Evolutionary conservation across 1,284 basidiomycete genomes (phyloP), one percentile per base, ranked within the genome.

Genomic region (Irpex lacteus): DNA sequence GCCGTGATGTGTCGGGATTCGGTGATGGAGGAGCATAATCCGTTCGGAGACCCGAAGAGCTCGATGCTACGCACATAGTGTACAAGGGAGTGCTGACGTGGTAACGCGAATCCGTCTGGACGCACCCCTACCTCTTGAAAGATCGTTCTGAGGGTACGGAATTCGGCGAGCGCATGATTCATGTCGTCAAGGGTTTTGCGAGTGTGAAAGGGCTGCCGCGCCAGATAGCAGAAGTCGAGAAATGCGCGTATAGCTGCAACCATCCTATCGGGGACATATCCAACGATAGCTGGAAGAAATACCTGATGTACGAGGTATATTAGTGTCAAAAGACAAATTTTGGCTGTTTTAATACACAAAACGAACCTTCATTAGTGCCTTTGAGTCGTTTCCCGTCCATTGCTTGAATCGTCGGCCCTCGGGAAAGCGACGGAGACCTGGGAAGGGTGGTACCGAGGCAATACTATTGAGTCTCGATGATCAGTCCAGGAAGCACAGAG

Each of bases 1-100:
- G 75, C 76, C n/a, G 66, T 70, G 58, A 79, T 71, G 37, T 72
- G 70, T 60, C 68, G 67, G 0, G 69, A 70, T 15, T 72, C 71
- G 0, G 69, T 72, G 53, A 71, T 70, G 0, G 68, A 71, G 0
- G 71, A 65, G 52, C 70, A 72, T 0, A 72, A 37, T 1, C 71
- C 70, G 60, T 72, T 70, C 0, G 68, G 70, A 0, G 71, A 60
- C 0, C 70, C 71, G 53, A 70, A 72, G 0, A 58, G 37, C 4
- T 57, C 18, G 50, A 73, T 73, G 4, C 40, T 8, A 0, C 36
- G 15, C 1, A 49, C 6, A 44, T 73, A 72, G 36, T 72, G 73
- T 0, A 52, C 1, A 0, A 75, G 60, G 4, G 68, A 55, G 59
- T 76, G 74, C 9, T 76, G 69, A 11, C 74, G 72, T 7, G 73